Base-by-base conservation (phyloP, 495 filamentous ascomycete species). In the Aspergillus heteromorphus region DNA sequence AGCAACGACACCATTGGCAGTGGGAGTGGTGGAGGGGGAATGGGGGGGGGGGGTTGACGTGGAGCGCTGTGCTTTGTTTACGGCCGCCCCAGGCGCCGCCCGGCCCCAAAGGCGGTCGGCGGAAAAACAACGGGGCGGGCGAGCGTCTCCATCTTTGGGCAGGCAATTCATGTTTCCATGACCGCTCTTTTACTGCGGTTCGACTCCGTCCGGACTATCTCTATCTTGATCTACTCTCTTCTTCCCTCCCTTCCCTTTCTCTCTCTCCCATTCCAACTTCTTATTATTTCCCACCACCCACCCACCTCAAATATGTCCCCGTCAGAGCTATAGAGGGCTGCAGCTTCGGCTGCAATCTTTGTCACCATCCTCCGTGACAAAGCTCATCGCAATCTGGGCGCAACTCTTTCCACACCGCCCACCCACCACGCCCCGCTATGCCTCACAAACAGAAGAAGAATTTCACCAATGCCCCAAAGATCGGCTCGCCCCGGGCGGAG, bases 371-470 rank as follows among this genome's bases (percentile, higher is more conserved):
- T 42, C 43, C 53, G 60, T 65, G 64, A 57, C 63, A 63, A 65
- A 63, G 64, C 45, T 58, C 52, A 61, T 61, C 56, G 55, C 58
- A 30, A 59, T 60, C 60, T 59, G 55, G 58, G 61, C 61, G 53
- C 45, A 49, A 45, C 38, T n/a, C 31, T 48, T 47, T 27, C 50
- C 38, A 66, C 62, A 62, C 58, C 57, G 57, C 60, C 62, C 48
- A 56, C 63, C 40, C 17, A 70, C 40, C 17, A 70, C 64, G 64
- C 69, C 73, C 71, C 73, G 72, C 71, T 70, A 79, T 79, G 75
- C 68, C 73, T 73, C 71, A 73, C 65, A 76, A 77, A 59, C 69
- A 75, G 60, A 76, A 70, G 66, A 75, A 73, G 59, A 69, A 71
- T 54, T 59, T 64, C 55, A 67, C 49, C 43, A 62, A 72, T 67